Evolutionary conservation across 1,139 yeast genomes (phyloP).

Genomic region (Meyerozyma elateridarum): DNA sequence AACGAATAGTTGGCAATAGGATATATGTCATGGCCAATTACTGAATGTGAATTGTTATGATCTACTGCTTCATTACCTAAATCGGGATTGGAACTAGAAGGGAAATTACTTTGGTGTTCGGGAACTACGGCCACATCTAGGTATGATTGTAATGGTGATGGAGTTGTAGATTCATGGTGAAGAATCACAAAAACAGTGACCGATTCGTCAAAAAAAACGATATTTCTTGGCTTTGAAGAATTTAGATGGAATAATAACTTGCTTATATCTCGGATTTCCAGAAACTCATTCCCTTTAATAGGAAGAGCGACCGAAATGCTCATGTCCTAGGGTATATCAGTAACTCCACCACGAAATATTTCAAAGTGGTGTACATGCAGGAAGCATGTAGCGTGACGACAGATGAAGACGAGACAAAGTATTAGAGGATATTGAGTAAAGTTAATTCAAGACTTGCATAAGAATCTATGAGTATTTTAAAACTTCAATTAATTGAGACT

Average conservation of each 20-base stretch:
- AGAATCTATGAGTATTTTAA: no score
- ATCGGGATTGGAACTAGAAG: constrained; percentile 4
- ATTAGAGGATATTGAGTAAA: no score
- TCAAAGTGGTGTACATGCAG: no score
- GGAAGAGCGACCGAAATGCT: constrained; percentile 1
- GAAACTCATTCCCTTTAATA: background rate
- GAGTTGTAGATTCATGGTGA: constrained; percentile 13
- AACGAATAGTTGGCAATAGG: constrained; percentile 14
- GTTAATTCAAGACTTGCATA: no score
- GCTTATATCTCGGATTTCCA: background rate
- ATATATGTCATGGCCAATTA: no score
- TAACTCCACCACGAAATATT: no score
- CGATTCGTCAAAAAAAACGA: constrained; percentile 36
- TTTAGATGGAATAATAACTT: background rate
- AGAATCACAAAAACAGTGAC: constrained; percentile 31
- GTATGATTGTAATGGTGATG: constrained; percentile 7
- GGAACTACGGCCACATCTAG: constrained; percentile 8
- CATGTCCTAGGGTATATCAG: no score
- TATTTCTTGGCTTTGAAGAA: constrained; percentile 9
- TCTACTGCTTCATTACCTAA: constrained; percentile 5
- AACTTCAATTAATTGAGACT: no score
- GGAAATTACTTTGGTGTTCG: background rate
- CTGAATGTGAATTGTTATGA: constrained; percentile 10
- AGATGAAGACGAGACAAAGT: no score
- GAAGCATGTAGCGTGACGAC: no score